Evolutionary conservation across 768 basidiomycete genomes (phyloP), one percentile per base, ranked within the genome.

Genomic region (Boletus reticuloceps): DNA sequence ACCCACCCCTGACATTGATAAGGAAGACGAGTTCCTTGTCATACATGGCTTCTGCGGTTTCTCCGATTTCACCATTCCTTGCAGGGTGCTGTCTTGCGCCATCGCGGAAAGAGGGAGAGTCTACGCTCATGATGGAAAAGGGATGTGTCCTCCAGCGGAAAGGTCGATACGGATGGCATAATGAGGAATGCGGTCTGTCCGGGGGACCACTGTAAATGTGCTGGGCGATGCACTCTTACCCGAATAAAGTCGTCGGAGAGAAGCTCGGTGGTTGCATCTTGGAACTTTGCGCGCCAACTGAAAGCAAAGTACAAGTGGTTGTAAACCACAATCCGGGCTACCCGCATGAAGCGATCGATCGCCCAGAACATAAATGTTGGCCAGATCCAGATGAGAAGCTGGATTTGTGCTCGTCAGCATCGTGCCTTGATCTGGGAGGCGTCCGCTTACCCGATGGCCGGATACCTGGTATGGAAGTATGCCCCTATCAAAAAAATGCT

Each of bases 71-170:
- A 19, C 34, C 45, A 9, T 39, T 10, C 5, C 17, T 38, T 6
- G 22, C 27, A 17, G 37, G 22, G 34, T 19, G 1, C 20, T 37
- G 14, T 1, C 22, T 42, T 14, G 29, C 14, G 4, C 14, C 25
- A 29, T 56, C 55, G 1, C 31, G 54, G 54, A 69, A 67, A 6
- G 64, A 13, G 14, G 49, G 3, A 13, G 65, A 62, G 43, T 75
- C 71, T 9, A 77, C 62, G n/a, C 71, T 79, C 7, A 81, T 73
- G 51, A 86, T 84, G 0, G 84, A 83, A 67, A 86, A 86, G 2
- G 85, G 85, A 55, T 86, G 85, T 0, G 80, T n/a, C 68, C 64
- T 86, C 80, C 31, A 79, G 75, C 6, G 79, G 78, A 27, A 75
- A 64, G 0, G 50, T 47, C 12, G 79, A 79, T 7, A 82, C 70